Evolutionary conservation across 2,329 filamentous ascomycete species (phyloP), one percentile per base, ranked within the genome.

Genomic region (Ophiostoma australiae): DNA sequence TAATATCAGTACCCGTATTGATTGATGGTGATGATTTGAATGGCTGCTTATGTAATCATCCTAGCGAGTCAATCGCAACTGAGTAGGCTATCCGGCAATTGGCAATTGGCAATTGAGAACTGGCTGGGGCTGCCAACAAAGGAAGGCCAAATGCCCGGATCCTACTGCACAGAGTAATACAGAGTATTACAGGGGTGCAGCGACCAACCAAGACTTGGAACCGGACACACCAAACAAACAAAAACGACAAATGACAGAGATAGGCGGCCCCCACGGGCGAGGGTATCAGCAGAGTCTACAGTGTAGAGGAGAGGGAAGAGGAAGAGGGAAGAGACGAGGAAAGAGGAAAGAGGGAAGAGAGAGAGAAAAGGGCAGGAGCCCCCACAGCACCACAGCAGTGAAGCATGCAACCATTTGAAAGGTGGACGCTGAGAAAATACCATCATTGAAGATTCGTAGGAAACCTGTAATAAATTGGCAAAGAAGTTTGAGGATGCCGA

Each of bases 231-330:
- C 13, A 20, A 63, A 66, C 17, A 35, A 37, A 11, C 20, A 31
- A 65, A 66, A 66, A 41, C 63, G 63, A 66, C 33, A 66, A 39
- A n/a, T 66, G 63, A 66, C 63, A 66, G 33, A 65, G 63, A 66
- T 66, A 66, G 63, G 63, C 63, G 63, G 63, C 63, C 63, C 63
- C 63, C 63, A 66, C 35, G 63, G 33, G 35, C 63, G 23, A 66
- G 63, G 63, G 35, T 66, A 66, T 66, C 63, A 66, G 61, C 20
- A 48, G 1, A 3, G n/a, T n/a, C n/a, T n/a, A n/a, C n/a, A n/a
- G n/a, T n/a, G n/a, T n/a, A 48, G 17, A 48, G 20, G 17, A 7
- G 17, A 2, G 20, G 44, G 17, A 17, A 48, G 11, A 41, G 39
- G 39, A 41, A 41, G 15, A 41, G 39, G 8, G 39, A 41, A 41